Evolutionary conservation across 1,284 basidiomycete genomes (phyloP).

Genomic region (Trametes hirsuta): DNA sequence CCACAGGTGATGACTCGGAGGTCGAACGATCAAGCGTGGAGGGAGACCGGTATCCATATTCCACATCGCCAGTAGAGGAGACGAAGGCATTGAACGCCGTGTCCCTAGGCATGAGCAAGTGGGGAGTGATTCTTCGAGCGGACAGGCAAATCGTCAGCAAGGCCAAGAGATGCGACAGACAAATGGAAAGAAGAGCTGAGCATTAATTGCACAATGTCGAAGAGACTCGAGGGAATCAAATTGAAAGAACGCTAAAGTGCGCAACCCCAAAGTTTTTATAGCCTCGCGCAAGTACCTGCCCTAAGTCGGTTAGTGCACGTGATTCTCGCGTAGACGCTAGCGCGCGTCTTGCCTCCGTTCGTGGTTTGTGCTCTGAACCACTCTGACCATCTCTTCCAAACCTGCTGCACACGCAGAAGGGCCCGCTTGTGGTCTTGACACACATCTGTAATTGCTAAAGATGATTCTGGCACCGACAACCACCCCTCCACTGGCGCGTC

Average conservation of each 20-base stretch:
- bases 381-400: neutral
- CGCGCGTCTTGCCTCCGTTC: neutral
- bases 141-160: too few species aligned
- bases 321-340: neutral
- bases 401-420: too few species aligned
- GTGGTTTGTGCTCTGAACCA: neutral
- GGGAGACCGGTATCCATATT: conserved; percentile 31
- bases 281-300: conserved; percentile 11
- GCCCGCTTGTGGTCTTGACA: neutral
- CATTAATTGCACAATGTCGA: neutral
- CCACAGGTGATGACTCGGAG: conserved; percentile 21
- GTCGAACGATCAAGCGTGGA: conserved; percentile 37
- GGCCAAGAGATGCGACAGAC: neutral
- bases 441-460: neutral
- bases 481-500: neutral
- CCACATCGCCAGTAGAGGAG: conserved; percentile 39
- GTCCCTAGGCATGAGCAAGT: conserved; percentile 40
- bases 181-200: neutral
- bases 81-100: conserved; percentile 36
- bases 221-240: neutral
- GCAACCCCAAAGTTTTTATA: neutral
- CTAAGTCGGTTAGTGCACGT: conserved; percentile 1
- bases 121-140: conserved; percentile 8
- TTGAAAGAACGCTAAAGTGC: neutral
- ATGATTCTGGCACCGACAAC: neutral